Evolutionary conservation across 352 stramenopile species (phyloP).

Genomic region (Phytophthora boehmeriae): DNA sequence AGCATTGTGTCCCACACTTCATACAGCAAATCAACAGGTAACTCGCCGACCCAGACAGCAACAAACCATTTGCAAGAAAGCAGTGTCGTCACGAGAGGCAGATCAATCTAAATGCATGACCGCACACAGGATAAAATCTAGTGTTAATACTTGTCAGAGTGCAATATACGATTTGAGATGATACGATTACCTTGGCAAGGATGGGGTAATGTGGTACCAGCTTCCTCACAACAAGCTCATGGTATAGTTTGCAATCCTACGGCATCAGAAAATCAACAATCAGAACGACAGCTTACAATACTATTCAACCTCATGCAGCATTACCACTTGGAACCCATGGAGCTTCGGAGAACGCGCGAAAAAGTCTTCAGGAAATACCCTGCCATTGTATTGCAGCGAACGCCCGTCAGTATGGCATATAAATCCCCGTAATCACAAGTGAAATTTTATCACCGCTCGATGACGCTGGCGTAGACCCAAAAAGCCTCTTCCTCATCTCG

Average conservation of each 20-base stretch:
- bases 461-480: constrained; percentile 75
- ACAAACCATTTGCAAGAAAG: constrained; percentile 85
- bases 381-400: constrained; percentile 18
- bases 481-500: constrained; percentile 64
- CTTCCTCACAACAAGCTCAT: constrained; percentile 56
- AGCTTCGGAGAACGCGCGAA: constrained; percentile 71
- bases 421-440: neutral
- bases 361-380: constrained; percentile 76
- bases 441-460: constrained; percentile 46
- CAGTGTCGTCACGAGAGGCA: constrained; percentile 63
- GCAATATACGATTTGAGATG: neutral
- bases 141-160: neutral
- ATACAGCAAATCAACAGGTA: constrained; percentile 50
- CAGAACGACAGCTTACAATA: neutral
- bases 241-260: constrained; percentile 67
- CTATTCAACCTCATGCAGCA: neutral
- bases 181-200: constrained; percentile 45
- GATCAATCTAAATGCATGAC: constrained; percentile 44
- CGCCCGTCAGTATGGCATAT: neutral
- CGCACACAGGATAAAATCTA: constrained; percentile 4
- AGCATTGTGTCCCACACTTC: constrained; percentile 74
- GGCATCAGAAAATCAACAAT: neutral
- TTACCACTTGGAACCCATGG: constrained; percentile 77
- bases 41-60: constrained; percentile 67
- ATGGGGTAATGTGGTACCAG: constrained; percentile 54